Evolutionary conservation across 192 early-diverging fungal genomes (phyloP).

Genomic region (Rhizoclosmatium globosum): DNA sequence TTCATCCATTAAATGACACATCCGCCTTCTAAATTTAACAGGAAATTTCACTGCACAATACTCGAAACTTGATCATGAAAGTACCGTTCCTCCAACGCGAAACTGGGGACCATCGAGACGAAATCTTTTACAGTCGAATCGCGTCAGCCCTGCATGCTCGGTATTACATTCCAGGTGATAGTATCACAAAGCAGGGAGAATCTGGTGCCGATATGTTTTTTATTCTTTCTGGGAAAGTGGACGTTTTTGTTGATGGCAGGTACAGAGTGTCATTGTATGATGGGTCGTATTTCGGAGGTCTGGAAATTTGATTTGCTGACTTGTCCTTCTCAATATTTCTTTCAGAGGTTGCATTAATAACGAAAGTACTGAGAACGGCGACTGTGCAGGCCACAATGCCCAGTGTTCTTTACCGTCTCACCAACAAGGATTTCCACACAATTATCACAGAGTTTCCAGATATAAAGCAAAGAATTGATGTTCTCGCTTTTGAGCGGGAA

Average conservation of each 20-base stretch:
- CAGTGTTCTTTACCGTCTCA: constrained; percentile 9
- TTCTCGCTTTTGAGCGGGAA: constrained; percentile 7
- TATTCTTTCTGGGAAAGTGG: constrained; percentile 34
- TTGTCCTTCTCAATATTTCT: background rate
- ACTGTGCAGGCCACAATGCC: constrained; percentile 26
- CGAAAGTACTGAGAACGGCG: constrained; percentile 9
- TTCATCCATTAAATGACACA: background rate
- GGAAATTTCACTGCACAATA: constrained; percentile 46
- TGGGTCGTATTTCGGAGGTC: constrained; percentile 48
- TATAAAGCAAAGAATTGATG: constrained; percentile 5
- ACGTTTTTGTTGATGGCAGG: constrained; percentile 33
- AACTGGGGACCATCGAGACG: constrained; percentile 41
- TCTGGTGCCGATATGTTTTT: constrained; percentile 44
- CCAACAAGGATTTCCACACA: constrained; percentile 12
- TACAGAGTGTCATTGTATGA: constrained; percentile 24
- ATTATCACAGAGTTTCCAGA: constrained; percentile 25
- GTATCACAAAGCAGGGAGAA: constrained; percentile 39
- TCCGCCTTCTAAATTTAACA: background rate
- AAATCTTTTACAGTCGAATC: constrained; percentile 36
- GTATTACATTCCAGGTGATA: constrained; percentile 39
- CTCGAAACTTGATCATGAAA: constrained; percentile 32
- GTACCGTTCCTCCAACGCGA: constrained; percentile 42
- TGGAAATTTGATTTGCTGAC: background rate
- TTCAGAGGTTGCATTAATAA: constrained; percentile 25
- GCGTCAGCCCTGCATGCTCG: constrained; percentile 11